Percentiles rank a stretch among this genome's conserved stretches.
These are phyloP conservation scores for Kodamaea hsintzibuensis DNA, from an alignment of 805 yeast genomes.

Conservation along the genomic window DNA sequence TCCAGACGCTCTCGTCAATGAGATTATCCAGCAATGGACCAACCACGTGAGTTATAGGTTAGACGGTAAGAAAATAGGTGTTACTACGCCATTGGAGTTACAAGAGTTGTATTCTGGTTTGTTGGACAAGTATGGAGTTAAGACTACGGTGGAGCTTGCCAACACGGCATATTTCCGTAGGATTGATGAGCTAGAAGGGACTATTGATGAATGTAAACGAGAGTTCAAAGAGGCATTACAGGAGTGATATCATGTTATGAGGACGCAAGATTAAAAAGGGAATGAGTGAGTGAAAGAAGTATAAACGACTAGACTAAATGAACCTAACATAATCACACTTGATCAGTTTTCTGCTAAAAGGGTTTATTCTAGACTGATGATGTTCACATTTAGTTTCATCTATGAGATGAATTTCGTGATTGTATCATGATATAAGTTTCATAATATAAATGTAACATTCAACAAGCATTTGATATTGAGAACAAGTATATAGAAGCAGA, in stretches of 20 bases:
- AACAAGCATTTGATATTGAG: too few species aligned
- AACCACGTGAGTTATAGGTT: conserved; percentile 28
- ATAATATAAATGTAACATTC: too few species aligned
- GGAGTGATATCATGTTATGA: background rate
- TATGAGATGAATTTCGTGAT: too few species aligned
- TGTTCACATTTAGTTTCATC: too few species aligned
- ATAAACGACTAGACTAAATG: too few species aligned
- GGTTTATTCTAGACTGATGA: too few species aligned
- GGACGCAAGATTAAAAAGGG: too few species aligned
- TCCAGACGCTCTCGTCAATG: conserved; percentile 20
- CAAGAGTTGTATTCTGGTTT: background rate
- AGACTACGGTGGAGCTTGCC: conserved; percentile 42
- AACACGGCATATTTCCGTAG: conserved; percentile 33
- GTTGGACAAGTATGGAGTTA: conserved; percentile 16
- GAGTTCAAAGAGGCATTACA: conserved; percentile 21
- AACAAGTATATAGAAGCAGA: too few species aligned
- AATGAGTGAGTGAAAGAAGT: too few species aligned
- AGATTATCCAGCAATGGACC: conserved; percentile 31
- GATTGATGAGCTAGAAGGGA: conserved; percentile 32
- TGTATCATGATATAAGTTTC: too few species aligned
- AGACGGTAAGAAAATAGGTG: conserved; percentile 24
- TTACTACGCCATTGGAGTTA: conserved; percentile 20
- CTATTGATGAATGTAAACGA: conserved; percentile 23
- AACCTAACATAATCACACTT: too few species aligned
- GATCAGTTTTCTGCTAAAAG: too few species aligned